phyloP scores from a whole-genome alignment of 1,139 yeast species.

The Scheffersomyces titani region DNA sequence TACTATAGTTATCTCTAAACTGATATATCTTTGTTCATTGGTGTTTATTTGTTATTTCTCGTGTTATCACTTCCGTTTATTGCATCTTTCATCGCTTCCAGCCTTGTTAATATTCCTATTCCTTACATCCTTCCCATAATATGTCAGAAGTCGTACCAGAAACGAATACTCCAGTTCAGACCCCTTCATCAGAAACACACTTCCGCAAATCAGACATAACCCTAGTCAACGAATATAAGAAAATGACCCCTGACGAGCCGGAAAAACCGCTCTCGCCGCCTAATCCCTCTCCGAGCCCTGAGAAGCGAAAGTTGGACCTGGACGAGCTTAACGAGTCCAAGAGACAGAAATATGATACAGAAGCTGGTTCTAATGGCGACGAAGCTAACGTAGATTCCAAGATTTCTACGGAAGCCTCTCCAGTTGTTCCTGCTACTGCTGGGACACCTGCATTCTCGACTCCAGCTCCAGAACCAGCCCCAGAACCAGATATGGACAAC shows the following conservation, averaged over 20 bases:
- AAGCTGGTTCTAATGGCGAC: slow-evolving; percentile 1
- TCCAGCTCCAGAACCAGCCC: slow-evolving; percentile 74
- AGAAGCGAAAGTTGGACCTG: slow-evolving; percentile 34
- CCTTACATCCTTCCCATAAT: background rate
- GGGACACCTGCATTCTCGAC: slow-evolving; percentile 19
- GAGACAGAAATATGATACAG: slow-evolving; percentile 21
- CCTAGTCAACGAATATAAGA: slow-evolving; percentile 11
- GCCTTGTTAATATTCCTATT: background rate
- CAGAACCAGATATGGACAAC: slow-evolving; percentile 71
- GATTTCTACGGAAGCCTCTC: background rate
- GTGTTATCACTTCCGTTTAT: background rate
- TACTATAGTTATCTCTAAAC: background rate
- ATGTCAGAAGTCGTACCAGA: slow-evolving; percentile 22
- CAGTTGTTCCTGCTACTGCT: background rate
- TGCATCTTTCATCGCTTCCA: background rate
- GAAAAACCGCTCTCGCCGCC: slow-evolving; percentile 49
- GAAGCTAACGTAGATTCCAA: background rate
- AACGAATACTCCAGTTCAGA: slow-evolving; percentile 43
- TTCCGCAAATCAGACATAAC: slow-evolving; percentile 17
- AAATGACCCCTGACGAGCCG: slow-evolving; percentile 16
- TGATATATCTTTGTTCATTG: background rate
- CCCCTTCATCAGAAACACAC: slow-evolving; percentile 38
- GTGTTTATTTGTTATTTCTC: background rate
- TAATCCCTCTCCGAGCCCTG: slow-evolving; percentile 47
- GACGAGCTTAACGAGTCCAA: slow-evolving; percentile 21